Conservation (phyloP, 1,139 yeast species). For the Yamadazyma membranifaciens region DNA sequence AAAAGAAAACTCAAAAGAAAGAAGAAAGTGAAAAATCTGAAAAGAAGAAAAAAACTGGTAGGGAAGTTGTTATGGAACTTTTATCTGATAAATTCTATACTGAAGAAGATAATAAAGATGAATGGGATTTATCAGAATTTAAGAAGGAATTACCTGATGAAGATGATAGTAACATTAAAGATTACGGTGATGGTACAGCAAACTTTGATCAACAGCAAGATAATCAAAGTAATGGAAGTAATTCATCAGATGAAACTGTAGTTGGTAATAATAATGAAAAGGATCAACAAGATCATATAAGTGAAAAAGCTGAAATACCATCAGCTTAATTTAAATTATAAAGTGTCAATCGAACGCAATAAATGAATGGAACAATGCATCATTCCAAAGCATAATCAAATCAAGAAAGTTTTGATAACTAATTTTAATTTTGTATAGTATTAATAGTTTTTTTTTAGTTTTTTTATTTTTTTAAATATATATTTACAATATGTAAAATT, state of each 20-base stretch:
- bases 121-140: conserved; percentile 71
- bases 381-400: background rate
- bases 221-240: conserved; percentile 1
- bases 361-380: no score
- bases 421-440: conserved; percentile 3
- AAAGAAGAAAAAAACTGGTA: conserved; percentile 65
- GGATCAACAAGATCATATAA: background rate
- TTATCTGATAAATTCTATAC: conserved; percentile 60
- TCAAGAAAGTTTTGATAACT: background rate
- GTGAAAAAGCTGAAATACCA: background rate
- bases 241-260: conserved; percentile 4
- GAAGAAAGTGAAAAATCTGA: conserved; percentile 53
- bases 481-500: background rate
- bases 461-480: conserved; percentile 2
- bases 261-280: background rate
- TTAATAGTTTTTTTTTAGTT: background rate
- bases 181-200: conserved; percentile 49
- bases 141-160: conserved; percentile 46
- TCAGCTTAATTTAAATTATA: conserved; percentile 2
- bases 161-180: conserved; percentile 42
- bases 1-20: conserved; percentile 60
- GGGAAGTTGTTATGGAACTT: conserved; percentile 75
- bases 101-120: conserved; percentile 55
- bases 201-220: conserved; percentile 2
- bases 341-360: background rate